Base-by-base conservation (phyloP, 768 basidiomycete genomes). In the Imleria badia region DNA sequence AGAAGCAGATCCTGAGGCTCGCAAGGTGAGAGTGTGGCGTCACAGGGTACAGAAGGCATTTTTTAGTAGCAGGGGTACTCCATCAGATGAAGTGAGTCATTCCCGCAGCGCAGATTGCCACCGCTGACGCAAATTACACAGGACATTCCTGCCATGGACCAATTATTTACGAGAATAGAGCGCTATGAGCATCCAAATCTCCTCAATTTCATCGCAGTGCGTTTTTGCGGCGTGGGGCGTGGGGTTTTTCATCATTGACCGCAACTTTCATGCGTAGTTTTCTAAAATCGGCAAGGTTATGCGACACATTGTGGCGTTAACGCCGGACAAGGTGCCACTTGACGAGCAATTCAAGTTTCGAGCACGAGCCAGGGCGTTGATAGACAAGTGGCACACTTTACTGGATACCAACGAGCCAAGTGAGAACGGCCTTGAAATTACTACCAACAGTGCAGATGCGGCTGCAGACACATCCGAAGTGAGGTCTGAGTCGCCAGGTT, bases 41-140 rank as follows among this genome's bases (percentile, higher is more conserved):
- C 93, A 96, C 70, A 89, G 84, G 70, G 79, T 97, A 3, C 94
- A 98, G 73, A 89, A 93, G 70, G 89, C 84, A 0, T 89, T 94
- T 75, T 67, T 95, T 48, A 84, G 85, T 60, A 81, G 74, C 60
- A 86, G 86, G 71, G 73, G 74, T 7, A 58, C 77, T 9, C 87
- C 90, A 6, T 85, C 83, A 62, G 80, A 81, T 11, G 84, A 85
- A 60, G 89, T 91, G 60, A 49, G 78, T 73, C 22, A 30, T 40
- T 19, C 38, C 1, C 15, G 7, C 35, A 17, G n/a, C 47, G 23
- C 46, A 40, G 43, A 61, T 35, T 45, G 41, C 40, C 55, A 29
- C 33, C 22, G 50, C 51, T 53, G 35, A 59, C 38, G 45, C 45
- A 50, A 50, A 51, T 52, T 45, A 41, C 35, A 20, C 56, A 94